Evolutionary conservation across 768 basidiomycete species (phyloP).

Genomic region (Termitomyces bulborhizus): DNA sequence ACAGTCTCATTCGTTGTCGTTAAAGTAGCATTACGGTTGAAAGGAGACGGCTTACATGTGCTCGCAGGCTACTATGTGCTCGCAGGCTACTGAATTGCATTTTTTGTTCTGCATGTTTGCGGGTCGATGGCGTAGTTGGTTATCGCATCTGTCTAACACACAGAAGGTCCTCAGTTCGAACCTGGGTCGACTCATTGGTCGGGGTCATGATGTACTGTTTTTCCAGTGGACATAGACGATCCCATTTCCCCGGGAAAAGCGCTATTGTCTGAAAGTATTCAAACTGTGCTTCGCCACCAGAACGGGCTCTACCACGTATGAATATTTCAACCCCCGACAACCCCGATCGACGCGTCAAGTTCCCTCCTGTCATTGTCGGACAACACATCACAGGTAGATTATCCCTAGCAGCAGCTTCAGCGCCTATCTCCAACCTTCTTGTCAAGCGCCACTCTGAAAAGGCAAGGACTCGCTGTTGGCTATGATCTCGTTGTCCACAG

Average conservation of each 20-base stretch:
- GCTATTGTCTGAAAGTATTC: too few relatives aligned
- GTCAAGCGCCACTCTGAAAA: slow-evolving; percentile 82
- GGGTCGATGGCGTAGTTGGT: slow-evolving; percentile 71
- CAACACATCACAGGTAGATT: slow-evolving; percentile 38
- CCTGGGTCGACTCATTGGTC: slow-evolving; percentile 24
- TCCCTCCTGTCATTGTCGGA: slow-evolving; percentile 18
- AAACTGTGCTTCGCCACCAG: too few relatives aligned
- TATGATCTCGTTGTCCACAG: slow-evolving; percentile 58
- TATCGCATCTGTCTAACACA: slow-evolving; percentile 83
- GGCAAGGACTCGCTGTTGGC: slow-evolving; percentile 80
- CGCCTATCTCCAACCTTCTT: slow-evolving; percentile 49
- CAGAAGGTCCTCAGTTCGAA: slow-evolving; percentile 38
- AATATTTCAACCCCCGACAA: slow-evolving; percentile 5
- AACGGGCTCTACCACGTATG: too few relatives aligned
- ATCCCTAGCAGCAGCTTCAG: slow-evolving; percentile 26
- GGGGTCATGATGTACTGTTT: too few relatives aligned
- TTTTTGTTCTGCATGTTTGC: too few relatives aligned
- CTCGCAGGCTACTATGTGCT: too few relatives aligned
- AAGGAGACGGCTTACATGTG: too few relatives aligned
- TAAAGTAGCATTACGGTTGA: too few relatives aligned
- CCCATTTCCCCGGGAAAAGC: too few relatives aligned
- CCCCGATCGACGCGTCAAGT: slow-evolving; percentile 30
- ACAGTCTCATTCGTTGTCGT: too few relatives aligned
- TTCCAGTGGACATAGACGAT: too few relatives aligned
- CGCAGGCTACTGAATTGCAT: too few relatives aligned